Evolutionary conservation across 2,329 filamentous ascomycete species (phyloP).

Genomic region (Pseudopithomyces maydicus): DNA sequence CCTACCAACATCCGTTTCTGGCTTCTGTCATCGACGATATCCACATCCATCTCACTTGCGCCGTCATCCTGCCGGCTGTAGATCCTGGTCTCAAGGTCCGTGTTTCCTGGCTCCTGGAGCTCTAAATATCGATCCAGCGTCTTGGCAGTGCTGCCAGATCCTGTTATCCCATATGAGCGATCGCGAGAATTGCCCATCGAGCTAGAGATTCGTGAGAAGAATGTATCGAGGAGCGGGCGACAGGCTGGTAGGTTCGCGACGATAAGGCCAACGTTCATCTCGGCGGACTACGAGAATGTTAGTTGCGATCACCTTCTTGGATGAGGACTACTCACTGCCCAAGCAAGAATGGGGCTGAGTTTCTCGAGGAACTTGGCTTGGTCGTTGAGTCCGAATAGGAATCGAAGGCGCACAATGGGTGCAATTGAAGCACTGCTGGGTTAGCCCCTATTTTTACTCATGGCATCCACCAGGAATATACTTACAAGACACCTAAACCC

Average conservation of each 20-base stretch:
- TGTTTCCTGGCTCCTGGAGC: background rate
- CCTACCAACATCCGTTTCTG: background rate
- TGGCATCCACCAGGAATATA: background rate
- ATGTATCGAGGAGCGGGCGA: background rate
- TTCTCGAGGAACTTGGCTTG: background rate
- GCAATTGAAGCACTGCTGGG: background rate
- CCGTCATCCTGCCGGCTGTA: background rate
- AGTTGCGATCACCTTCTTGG: background rate
- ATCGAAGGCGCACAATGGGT: background rate
- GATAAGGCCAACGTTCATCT: conserved; percentile 1
- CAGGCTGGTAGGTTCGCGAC: background rate
- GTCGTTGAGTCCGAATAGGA: background rate
- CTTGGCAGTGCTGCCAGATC: background rate
- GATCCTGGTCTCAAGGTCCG: background rate
- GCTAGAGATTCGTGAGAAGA: background rate
- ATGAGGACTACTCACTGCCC: background rate
- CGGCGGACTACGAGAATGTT: background rate
- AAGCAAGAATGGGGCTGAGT: background rate
- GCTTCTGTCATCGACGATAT: background rate
- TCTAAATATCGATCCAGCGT: background rate
- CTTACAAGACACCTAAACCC: conserved; percentile 1
- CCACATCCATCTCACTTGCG: background rate
- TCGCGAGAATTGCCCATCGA: background rate
- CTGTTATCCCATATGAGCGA: background rate
- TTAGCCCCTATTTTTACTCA: background rate